Percentiles rank a stretch among this genome's conserved stretches.
phyloP scores from a whole-genome alignment of 106 monocot genomes.

The Alisma plantagoaquatica region DNA sequence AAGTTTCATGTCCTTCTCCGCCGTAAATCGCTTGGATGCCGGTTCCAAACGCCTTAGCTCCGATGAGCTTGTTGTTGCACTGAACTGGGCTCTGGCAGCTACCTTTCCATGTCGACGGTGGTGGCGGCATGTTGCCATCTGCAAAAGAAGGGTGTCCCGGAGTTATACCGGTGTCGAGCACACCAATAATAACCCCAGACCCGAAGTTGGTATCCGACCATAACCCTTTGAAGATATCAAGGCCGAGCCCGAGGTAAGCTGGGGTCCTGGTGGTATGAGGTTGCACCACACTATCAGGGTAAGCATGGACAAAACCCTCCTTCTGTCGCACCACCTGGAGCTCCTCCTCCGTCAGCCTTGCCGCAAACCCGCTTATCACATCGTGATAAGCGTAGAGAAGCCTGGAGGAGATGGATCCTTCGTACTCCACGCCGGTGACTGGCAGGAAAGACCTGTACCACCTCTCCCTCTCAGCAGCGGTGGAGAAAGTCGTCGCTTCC shows the following conservation, averaged over 20 bases:
- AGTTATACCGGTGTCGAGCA: too few species aligned
- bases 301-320: constrained; percentile 7
- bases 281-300: not conserved
- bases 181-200: not conserved
- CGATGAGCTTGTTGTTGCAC: too few species aligned
- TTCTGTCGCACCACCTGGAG: not conserved
- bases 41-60: too few species aligned
- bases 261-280: constrained; percentile 16
- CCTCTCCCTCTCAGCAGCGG: not conserved
- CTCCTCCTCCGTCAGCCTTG: constrained; percentile 6
- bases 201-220: not conserved
- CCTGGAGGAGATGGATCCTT: constrained; percentile 21
- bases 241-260: constrained; percentile 17
- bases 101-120: constrained; percentile 20
- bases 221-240: constrained; percentile 50
- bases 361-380: too few species aligned
- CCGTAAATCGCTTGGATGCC: constrained; percentile 21
- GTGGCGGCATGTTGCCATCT: not conserved
- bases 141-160: too few species aligned
- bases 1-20: constrained; percentile 50
- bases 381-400: constrained; percentile 23
- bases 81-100: constrained; percentile 4
- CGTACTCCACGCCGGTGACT: not conserved
- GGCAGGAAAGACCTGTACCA: not conserved
- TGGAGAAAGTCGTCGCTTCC: not conserved